These are phyloP conservation scores for Carex myosuroides DNA, from an alignment of 176 grass and related monocot genomes.

Conservation along the genomic window DNA sequence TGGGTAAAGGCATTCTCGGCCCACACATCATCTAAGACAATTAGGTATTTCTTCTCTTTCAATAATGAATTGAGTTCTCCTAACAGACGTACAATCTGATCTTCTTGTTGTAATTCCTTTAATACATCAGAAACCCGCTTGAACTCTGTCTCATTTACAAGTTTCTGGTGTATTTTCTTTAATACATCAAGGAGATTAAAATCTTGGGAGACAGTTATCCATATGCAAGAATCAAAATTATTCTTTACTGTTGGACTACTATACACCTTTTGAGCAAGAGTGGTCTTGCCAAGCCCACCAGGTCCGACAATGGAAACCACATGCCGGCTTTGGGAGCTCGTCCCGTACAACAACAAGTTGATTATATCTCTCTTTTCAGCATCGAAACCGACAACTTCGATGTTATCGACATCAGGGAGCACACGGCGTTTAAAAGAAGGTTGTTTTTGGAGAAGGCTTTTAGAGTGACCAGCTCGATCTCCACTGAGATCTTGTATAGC, in stretches of 20 bases:
- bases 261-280: slow-evolving; percentile 13
- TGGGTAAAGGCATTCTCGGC: not conserved
- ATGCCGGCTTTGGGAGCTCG: not conserved
- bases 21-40: slow-evolving; percentile 25
- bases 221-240: not conserved
- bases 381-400: not conserved
- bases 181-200: not conserved
- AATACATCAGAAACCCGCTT: not conserved
- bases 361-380: not conserved
- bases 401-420: not conserved
- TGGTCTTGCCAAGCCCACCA: slow-evolving; percentile 23
- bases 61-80: not conserved
- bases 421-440: not conserved
- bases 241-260: not conserved
- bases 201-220: not conserved
- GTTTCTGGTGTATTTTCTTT: not conserved
- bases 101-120: not conserved
- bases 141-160: not conserved
- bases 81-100: not conserved
- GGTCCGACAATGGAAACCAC: slow-evolving; percentile 16
- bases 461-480: no score
- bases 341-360: not conserved
- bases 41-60: not conserved
- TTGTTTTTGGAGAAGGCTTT: not conserved
- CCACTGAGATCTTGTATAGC: not conserved